Evolutionary conservation across 2,329 filamentous ascomycete species (phyloP).

Genomic region (Botrytis elliptica): DNA sequence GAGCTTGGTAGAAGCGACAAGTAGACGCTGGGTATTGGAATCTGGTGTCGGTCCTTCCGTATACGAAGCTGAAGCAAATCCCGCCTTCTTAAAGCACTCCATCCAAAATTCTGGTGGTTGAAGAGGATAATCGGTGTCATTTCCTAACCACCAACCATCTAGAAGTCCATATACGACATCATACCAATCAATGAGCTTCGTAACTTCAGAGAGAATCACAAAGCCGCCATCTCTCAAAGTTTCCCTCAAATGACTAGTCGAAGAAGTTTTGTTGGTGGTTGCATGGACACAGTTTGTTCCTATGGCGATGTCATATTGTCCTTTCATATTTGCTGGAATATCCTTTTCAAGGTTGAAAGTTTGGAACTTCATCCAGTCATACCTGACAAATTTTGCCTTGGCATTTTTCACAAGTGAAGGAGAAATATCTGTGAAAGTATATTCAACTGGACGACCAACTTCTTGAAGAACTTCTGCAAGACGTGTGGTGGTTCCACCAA

Average conservation of each 20-base stretch:
- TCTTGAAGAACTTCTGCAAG: background rate
- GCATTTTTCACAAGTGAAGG: conserved; percentile 34
- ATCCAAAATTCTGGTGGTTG: conserved; percentile 29
- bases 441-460: background rate
- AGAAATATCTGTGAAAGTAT: conserved; percentile 36
- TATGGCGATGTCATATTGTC: conserved; percentile 29
- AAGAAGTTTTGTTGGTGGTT: conserved; percentile 24
- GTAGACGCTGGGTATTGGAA: conserved; percentile 18
- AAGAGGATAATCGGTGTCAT: conserved; percentile 19
- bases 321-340: conserved; percentile 20
- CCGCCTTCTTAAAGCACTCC: conserved; percentile 18
- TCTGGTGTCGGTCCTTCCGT: conserved; percentile 27
- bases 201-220: conserved; percentile 32
- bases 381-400: conserved; percentile 27
- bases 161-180: conserved; percentile 36
- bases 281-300: conserved; percentile 35
- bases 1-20: background rate
- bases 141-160: conserved; percentile 36
- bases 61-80: conserved; percentile 24
- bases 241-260: conserved; percentile 23
- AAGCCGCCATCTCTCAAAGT: conserved; percentile 28
- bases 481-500: conserved; percentile 11
- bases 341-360: conserved; percentile 29
- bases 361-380: conserved; percentile 31
- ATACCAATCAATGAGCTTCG: conserved; percentile 28